Evolutionary conservation across 164 flowering plant species (phyloP).

Genomic region (Magnolia officinalis): DNA sequence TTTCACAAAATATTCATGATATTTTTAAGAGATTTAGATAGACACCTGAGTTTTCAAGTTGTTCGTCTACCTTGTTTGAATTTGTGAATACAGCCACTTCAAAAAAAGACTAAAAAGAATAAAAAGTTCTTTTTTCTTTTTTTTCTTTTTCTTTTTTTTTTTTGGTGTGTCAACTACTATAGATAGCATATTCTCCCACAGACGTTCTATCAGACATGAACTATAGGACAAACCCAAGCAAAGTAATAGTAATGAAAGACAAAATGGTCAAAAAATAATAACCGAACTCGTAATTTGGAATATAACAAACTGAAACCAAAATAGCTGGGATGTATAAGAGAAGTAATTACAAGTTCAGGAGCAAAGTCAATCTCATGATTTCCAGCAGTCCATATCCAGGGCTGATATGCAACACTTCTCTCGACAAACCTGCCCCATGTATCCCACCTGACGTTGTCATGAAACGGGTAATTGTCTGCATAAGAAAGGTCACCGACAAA

Average conservation of each 20-base stretch:
- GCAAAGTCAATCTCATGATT: constrained; percentile 43
- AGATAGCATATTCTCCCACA: neutral
- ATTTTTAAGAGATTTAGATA: no score
- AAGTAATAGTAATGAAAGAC: neutral
- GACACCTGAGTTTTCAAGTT: no score
- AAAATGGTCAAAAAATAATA: neutral
- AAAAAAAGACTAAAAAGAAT: no score
- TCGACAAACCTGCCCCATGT: constrained; percentile 39
- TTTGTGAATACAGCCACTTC: no score
- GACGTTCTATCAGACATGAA: neutral
- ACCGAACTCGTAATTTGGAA: no score
- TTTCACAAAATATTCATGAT: no score
- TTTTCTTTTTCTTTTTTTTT: no score
- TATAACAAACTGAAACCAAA: no score
- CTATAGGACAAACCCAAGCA: no score
- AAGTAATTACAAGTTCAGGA: constrained; percentile 30
- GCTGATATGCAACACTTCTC: constrained; percentile 39
- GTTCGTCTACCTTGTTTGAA: no score
- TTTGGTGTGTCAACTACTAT: no score
- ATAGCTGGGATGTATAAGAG: neutral
- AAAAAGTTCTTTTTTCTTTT: no score
- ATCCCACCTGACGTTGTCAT: constrained; percentile 42
- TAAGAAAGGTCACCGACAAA: constrained; percentile 44
- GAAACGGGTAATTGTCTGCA: constrained; percentile 32
- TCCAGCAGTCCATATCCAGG: constrained; percentile 50